Base-by-base conservation (phyloP, 306 rosid species). In the Comarum palustre region DNA sequence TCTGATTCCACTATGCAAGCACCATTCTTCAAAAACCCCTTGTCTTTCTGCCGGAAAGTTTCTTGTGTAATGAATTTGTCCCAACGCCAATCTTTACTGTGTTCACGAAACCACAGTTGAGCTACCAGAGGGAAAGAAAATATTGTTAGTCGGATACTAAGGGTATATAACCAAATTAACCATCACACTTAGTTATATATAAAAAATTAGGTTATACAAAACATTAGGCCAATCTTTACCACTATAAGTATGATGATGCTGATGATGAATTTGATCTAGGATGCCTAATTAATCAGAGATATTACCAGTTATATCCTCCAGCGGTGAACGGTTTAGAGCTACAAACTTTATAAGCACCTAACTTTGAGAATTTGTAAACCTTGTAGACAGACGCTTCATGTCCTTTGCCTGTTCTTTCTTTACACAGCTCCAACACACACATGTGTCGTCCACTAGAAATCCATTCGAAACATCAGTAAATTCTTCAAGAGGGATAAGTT, bases 1-100 rank as follows among this genome's bases (percentile, higher is more conserved):
- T 90, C 90, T 57, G 78, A 88, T 51, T 90, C 88, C 29, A 84
- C 54, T 31, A 60, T 15, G 79, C 83, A 84, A 51, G 14, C 38
- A 57, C 84, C 86, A 57, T 69, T 80, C 42, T 66, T 32, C 78
- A 82, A 66, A 75, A 50, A 85, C 27, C 91, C 38, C 38, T 58
- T 5, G n/a, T 58, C 64, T 58, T 1, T 19, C 38, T 27, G 67
- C 8, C n/a, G 67, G 76, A 86, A 82, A 62, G 11, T n/a, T 75
- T 41, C 55, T 5, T 58, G 45, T 16, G n/a, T 47, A 31, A 87
- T 31, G 72, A 83, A 85, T 82, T 76, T 71, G 3, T 62, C 0
- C 50, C 74, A 36, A 29, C 94, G 92, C 25, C 24, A 52, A 50
- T 73, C 78, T 50, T 24, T 47, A 12, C 34, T 16, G 75, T 7